Evolutionary conservation across 2,329 filamentous ascomycete species (phyloP).

Genomic region (Claviceps digitariae): DNA sequence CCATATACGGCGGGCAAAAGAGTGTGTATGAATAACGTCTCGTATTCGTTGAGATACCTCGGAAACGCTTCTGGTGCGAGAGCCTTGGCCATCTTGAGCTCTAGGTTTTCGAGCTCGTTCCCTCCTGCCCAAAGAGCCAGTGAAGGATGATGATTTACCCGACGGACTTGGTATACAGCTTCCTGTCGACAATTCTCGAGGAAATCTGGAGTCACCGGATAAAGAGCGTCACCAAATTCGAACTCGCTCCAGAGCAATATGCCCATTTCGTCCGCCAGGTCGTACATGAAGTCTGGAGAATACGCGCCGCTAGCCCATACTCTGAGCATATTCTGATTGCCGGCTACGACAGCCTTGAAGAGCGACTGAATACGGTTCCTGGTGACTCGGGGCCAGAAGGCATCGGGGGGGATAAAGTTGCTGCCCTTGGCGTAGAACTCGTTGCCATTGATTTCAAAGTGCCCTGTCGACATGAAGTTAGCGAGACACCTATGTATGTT

Average conservation of each 20-base stretch:
- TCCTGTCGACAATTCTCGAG: constrained; percentile 42
- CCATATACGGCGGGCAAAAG: constrained; percentile 42
- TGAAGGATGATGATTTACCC: constrained; percentile 46
- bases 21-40: constrained; percentile 41
- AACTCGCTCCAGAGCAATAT: constrained; percentile 51
- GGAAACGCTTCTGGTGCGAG: constrained; percentile 26
- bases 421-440: constrained; percentile 39
- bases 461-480: constrained; percentile 22
- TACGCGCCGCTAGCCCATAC: constrained; percentile 50
- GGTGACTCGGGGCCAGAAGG: constrained; percentile 31
- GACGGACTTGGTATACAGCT: constrained; percentile 45
- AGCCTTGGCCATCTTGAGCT: constrained; percentile 26
- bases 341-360: constrained; percentile 33
- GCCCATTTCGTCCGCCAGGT: constrained; percentile 47
- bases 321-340: constrained; percentile 50
- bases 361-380: constrained; percentile 33
- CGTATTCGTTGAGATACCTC: constrained; percentile 31
- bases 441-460: constrained; percentile 52
- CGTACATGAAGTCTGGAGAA: constrained; percentile 47
- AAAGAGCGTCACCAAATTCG: constrained; percentile 46
- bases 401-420: constrained; percentile 10
- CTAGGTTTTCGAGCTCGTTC: constrained; percentile 47
- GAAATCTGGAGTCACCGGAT: constrained; percentile 39
- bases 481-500: background rate
- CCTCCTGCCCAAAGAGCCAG: constrained; percentile 40